Conservation (phyloP, 306 rosid genomes). For the Fragaria iinumae region DNA sequence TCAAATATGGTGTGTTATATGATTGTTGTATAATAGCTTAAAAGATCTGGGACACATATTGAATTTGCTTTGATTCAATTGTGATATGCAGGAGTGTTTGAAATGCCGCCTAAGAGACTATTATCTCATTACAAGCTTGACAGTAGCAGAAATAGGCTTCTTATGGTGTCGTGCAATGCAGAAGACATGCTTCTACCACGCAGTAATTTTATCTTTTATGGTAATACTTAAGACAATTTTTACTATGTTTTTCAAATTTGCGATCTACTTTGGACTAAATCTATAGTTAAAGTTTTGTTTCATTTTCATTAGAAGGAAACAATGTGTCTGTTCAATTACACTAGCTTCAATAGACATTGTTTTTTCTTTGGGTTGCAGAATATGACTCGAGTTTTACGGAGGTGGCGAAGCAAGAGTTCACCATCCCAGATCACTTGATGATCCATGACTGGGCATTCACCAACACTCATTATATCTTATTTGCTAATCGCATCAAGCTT, state of each 20-base stretch:
- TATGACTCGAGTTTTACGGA: constrained; percentile 59
- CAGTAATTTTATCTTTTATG: constrained; percentile 65
- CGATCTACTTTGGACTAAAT: no score
- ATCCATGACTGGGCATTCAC: constrained; percentile 98
- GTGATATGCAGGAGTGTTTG: constrained; percentile 59
- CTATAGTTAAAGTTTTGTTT: no score
- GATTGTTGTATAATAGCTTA: background rate
- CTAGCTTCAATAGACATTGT: background rate
- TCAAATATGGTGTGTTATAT: background rate
- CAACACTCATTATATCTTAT: constrained; percentile 62
- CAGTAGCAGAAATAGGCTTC: constrained; percentile 47
- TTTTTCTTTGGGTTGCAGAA: constrained; percentile 37
- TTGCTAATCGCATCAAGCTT: constrained; percentile 91
- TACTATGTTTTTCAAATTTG: background rate
- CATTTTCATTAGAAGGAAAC: no score
- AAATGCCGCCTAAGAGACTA: constrained; percentile 87
- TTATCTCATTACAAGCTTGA: constrained; percentile 90
- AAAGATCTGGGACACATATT: background rate
- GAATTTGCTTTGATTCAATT: background rate
- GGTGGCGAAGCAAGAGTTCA: constrained; percentile 54
- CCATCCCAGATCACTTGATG: constrained; percentile 82
- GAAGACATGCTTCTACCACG: constrained; percentile 92
- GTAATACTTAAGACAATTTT: constrained; percentile 26
- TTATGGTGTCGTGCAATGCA: constrained; percentile 80
- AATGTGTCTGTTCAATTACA: background rate